Conservation (phyloP, 2,329 filamentous ascomycete species). For the Pseudogymnoascus sp. region DNA sequence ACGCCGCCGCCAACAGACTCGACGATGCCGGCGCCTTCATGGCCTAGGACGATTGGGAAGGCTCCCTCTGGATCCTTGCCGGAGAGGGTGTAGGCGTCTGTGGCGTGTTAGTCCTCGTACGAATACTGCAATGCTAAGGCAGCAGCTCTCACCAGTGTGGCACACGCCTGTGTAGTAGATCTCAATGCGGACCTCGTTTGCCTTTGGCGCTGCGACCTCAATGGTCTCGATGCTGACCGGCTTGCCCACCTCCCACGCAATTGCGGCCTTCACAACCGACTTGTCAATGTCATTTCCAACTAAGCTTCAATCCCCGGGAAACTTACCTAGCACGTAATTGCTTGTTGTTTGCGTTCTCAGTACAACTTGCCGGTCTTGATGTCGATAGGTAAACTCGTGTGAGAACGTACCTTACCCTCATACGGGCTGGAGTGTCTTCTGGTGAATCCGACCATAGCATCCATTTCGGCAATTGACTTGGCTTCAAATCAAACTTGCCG, state of each 20-base stretch:
- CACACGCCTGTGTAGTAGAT: slow-evolving; percentile 98
- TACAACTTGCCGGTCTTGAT: too few species aligned
- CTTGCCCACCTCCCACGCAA: slow-evolving; percentile 95
- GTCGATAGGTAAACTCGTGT: too few species aligned
- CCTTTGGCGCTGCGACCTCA: slow-evolving; percentile 80
- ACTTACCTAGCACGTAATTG: too few species aligned
- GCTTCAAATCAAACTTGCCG: too few species aligned
- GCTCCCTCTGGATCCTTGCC: slow-evolving; percentile 96
- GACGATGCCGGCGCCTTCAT: slow-evolving; percentile 86
- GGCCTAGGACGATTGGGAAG: slow-evolving; percentile 81
- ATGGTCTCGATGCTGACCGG: slow-evolving; percentile 83
- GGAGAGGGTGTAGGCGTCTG: slow-evolving; percentile 87
- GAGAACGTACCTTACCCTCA: too few species aligned
- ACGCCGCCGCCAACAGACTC: slow-evolving; percentile 93
- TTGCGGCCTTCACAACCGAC: slow-evolving; percentile 56
- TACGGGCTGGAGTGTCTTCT: too few species aligned
- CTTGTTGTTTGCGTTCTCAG: too few species aligned
- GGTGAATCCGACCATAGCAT: too few species aligned
- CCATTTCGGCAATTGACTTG: too few species aligned
- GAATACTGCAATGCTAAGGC: neutral
- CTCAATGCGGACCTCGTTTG: slow-evolving; percentile 93
- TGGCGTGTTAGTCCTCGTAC: neutral
- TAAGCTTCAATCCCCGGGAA: too few species aligned
- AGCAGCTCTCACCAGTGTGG: slow-evolving; percentile 66
- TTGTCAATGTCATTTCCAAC: too few species aligned